Conservation (phyloP, 148 eudicot genomes). For the Chenopodium quinoa region DNA sequence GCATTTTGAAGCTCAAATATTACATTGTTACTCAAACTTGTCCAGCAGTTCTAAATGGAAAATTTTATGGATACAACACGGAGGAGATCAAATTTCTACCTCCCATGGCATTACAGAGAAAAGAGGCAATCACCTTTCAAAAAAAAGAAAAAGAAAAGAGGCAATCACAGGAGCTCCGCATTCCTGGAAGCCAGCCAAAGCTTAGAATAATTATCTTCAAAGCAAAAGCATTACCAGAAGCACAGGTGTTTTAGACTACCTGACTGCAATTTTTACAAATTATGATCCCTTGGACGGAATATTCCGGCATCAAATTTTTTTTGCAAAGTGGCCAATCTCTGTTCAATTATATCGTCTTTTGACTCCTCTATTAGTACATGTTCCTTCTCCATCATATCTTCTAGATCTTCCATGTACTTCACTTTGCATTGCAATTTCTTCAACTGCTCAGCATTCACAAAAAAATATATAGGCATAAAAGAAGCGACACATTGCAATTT, state of each 20-base stretch:
- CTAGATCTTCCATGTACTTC: slow-evolving; percentile 58
- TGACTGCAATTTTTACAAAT: slow-evolving; percentile 25
- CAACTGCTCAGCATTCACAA: slow-evolving; percentile 38
- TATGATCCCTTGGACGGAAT: slow-evolving; percentile 50
- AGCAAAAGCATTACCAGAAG: neutral
- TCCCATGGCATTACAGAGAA: slow-evolving; percentile 8
- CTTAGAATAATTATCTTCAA: neutral
- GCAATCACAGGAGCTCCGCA: neutral
- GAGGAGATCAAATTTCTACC: slow-evolving; percentile 4
- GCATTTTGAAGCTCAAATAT: slow-evolving; percentile 7
- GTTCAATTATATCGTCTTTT: slow-evolving; percentile 55
- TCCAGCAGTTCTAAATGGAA: neutral
- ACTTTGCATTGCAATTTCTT: slow-evolving; percentile 70
- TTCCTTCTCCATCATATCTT: slow-evolving; percentile 72
- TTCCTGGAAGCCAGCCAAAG: neutral
- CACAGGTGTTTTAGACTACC: slow-evolving; percentile 7
- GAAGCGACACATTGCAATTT: neutral
- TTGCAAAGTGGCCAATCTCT: slow-evolving; percentile 48
- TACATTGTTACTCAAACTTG: neutral
- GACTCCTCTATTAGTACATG: slow-evolving; percentile 50
- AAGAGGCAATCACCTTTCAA: too few species aligned
- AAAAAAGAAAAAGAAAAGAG: too few species aligned
- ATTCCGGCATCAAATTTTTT: slow-evolving; percentile 45
- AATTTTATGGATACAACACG: slow-evolving; percentile 15
- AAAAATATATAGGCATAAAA: neutral